phyloP scores from a whole-genome alignment of 2,329 filamentous ascomycete genomes.

The Talaromyces marneffei region DNA sequence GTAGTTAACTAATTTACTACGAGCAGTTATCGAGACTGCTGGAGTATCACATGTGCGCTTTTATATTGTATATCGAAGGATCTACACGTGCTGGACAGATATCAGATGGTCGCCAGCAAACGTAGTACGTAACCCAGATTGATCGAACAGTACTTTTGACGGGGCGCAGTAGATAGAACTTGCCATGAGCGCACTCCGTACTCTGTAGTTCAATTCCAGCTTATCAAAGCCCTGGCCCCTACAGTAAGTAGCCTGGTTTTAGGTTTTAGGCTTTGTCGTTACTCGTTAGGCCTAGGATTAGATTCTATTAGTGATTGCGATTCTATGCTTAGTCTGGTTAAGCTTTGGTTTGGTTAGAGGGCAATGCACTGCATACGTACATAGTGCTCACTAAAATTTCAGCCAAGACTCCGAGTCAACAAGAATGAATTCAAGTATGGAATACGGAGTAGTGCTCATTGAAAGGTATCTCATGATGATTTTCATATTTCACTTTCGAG shows the following conservation, averaged over 20 bases:
- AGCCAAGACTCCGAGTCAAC: not conserved
- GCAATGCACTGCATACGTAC: not conserved
- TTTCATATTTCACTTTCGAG: not conserved
- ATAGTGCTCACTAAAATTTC: not conserved
- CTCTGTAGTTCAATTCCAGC: not conserved
- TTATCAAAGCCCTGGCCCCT: too few relatives aligned
- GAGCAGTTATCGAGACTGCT: too few relatives aligned
- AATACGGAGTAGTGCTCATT: too few relatives aligned
- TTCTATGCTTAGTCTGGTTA: not conserved
- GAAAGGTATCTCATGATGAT: not conserved
- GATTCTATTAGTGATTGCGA: not conserved
- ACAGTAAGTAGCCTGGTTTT: not conserved
- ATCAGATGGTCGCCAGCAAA: too few relatives aligned
- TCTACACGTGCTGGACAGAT: not conserved
- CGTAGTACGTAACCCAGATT: too few relatives aligned
- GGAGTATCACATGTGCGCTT: not conserved
- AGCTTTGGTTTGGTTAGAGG: not conserved
- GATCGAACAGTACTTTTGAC: not conserved
- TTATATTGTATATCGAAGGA: not conserved
- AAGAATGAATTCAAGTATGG: not conserved
- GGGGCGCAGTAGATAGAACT: not conserved
- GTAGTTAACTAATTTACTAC: too few relatives aligned
- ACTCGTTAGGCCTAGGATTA: too few relatives aligned
- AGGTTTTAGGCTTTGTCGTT: not conserved
- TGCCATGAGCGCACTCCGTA: not conserved